These are phyloP conservation scores for Boletus rubescentipes DNA, from an alignment of 768 basidiomycete species.

Conservation along the genomic window DNA sequence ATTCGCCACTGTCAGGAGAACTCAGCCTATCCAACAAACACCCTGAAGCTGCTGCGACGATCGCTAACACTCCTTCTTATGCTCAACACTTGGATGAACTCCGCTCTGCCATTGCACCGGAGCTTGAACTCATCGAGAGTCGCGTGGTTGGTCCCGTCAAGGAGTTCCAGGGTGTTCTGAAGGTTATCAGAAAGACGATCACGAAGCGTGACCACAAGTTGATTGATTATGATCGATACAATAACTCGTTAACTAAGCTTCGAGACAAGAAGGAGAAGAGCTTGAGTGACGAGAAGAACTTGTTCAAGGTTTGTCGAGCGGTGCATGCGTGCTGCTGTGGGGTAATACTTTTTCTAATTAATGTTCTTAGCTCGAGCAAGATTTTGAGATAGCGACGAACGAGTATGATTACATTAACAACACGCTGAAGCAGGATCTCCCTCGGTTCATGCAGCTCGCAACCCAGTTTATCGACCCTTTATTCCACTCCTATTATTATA, in stretches of 20 bases:
- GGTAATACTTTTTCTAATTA: neutral
- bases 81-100: conserved; percentile 80
- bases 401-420: conserved; percentile 95
- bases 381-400: conserved; percentile 87
- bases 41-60: conserved; percentile 74
- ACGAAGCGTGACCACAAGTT: conserved; percentile 98
- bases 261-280: conserved; percentile 99
- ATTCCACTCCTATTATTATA: conserved; percentile 99
- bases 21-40: conserved; percentile 77
- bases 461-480: conserved; percentile 93
- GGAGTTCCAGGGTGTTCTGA: conserved; percentile 85
- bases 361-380: conserved; percentile 78
- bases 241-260: conserved; percentile 92
- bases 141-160: conserved; percentile 83
- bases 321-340: neutral
- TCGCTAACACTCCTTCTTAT: conserved; percentile 74
- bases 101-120: conserved; percentile 73
- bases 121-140: conserved; percentile 91
- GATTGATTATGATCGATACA: conserved; percentile 92
- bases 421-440: conserved; percentile 87
- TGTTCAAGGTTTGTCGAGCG: conserved; percentile 74
- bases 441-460: conserved; percentile 85
- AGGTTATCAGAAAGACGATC: conserved; percentile 89
- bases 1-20: conserved; percentile 70
- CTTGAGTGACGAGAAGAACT: conserved; percentile 91